Evolutionary conservation across 2,329 filamentous ascomycete genomes (phyloP).

Genomic region (Paramyrothecium sp.): DNA sequence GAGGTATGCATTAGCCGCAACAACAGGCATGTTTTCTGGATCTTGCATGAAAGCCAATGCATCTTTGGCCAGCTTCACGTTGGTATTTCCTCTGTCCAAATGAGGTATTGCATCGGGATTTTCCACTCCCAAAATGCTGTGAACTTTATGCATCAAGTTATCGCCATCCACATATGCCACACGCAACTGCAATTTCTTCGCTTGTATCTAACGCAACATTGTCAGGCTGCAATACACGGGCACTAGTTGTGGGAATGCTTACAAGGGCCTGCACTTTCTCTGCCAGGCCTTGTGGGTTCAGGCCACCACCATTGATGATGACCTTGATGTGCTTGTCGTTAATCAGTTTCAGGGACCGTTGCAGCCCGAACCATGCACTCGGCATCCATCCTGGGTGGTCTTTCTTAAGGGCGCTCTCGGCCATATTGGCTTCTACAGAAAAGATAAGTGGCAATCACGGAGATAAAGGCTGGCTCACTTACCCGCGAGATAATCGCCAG

Average conservation of each 20-base stretch:
- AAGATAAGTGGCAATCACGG: neutral
- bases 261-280: constrained; percentile 22
- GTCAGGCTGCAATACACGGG: neutral
- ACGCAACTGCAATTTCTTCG: constrained; percentile 22
- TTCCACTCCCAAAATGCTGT: neutral
- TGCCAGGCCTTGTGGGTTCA: constrained; percentile 52
- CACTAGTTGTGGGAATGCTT: constrained; percentile 5
- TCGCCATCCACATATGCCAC: constrained; percentile 38
- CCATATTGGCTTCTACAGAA: constrained; percentile 22
- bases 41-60: constrained; percentile 13
- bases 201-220: neutral
- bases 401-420: constrained; percentile 13
- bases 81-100: constrained; percentile 9
- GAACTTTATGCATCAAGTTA: constrained; percentile 24
- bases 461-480: constrained; percentile 5
- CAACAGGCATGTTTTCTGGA: constrained; percentile 14
- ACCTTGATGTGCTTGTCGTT: constrained; percentile 49
- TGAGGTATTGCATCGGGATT: constrained; percentile 16
- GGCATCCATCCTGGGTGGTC: constrained; percentile 16
- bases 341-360: constrained; percentile 28
- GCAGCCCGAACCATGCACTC: constrained; percentile 19
- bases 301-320: constrained; percentile 54
- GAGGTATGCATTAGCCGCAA: constrained; percentile 45
- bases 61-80: constrained; percentile 14
- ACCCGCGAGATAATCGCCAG: constrained; percentile 51